A percentile compares a stretch with the other conserved stretches of the same genome.
Conservation (phyloP, 2,329 filamentous ascomycete species). For the Ascosphaera apis region DNA sequence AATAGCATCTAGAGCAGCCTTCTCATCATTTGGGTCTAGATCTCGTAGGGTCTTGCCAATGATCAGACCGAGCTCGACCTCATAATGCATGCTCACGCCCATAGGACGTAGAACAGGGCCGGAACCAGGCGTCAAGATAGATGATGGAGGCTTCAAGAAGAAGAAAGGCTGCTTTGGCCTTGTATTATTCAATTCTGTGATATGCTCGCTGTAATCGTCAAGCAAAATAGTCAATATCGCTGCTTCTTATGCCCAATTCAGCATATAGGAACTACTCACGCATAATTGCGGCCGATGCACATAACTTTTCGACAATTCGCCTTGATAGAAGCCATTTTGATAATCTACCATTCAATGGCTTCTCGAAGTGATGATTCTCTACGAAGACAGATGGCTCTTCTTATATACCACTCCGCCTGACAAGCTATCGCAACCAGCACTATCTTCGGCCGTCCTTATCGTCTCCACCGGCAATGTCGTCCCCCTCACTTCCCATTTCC, state of each 20-base stretch:
- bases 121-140: conserved; percentile 55
- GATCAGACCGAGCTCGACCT: conserved; percentile 78
- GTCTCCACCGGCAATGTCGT: no score
- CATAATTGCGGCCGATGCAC: conserved; percentile 92
- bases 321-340: conserved; percentile 22
- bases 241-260: conserved; percentile 2
- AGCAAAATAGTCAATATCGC: conserved; percentile 5
- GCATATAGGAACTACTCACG: conserved; percentile 30
- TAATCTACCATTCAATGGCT: background rate
- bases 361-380: background rate
- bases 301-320: conserved; percentile 49
- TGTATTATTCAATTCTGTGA: conserved; percentile 70
- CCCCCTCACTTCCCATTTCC: no score
- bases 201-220: conserved; percentile 46
- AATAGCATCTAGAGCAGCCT: conserved; percentile 61
- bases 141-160: conserved; percentile 86
- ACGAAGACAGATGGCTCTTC: background rate
- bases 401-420: background rate
- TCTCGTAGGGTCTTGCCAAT: conserved; percentile 65
- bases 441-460: no score
- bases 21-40: conserved; percentile 46
- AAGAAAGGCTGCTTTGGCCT: conserved; percentile 93
- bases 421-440: conserved; percentile 1
- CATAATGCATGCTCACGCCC: conserved; percentile 75
- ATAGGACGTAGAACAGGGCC: conserved; percentile 63